Evolutionary conservation across 2,329 filamentous ascomycete species (phyloP), one percentile per base, ranked within the genome.

Genomic region (Cadophora sp.): DNA sequence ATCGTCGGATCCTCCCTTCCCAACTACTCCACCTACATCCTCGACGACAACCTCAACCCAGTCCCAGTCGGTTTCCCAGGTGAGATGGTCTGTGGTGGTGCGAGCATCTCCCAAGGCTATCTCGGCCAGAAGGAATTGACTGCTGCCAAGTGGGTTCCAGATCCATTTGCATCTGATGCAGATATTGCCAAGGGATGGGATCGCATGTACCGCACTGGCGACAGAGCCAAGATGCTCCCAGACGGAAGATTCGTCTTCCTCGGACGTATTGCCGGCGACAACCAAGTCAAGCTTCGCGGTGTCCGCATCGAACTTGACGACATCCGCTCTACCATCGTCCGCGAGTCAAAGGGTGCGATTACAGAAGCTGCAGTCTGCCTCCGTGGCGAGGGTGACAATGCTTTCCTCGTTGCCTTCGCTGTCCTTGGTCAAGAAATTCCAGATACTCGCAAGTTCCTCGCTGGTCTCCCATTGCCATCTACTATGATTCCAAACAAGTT

Each of bases 251-350:
- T 80, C 8, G 64, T 73, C 14, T 73, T 78, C 55, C 45, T 73
- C 4, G 76, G 77, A 4, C 74, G 79, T 8, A 75, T 78, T 24
- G 70, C 55, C n/a, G 76, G 75, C 13, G 78, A 80, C 64, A 75
- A 73, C 7, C 75, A 78, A 50, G 70, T 80, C 62, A 81, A 81
- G 69, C 66, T 80, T 1, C 71, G 76, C 14, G 80, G 79, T 0
- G 36, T 78, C n/a, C 74, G 80, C 3, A 78, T 83, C 22, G 81
- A 83, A 16, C 71, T 84, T 0, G 69, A 73, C 11, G 82, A 83
- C 13, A 78, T 84, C 18, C 79, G 67, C 30, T 53, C 56, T 0
- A 59, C 43, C 11, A 59, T 70, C 16, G 16, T 66, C 33, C 22
- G 43, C 2, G 36, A 53, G 39, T 50, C 61, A 24, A 59, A 67